Evolutionary conservation across 2,329 filamentous ascomycete genomes (phyloP).

Genomic region (Claviceps africana): DNA sequence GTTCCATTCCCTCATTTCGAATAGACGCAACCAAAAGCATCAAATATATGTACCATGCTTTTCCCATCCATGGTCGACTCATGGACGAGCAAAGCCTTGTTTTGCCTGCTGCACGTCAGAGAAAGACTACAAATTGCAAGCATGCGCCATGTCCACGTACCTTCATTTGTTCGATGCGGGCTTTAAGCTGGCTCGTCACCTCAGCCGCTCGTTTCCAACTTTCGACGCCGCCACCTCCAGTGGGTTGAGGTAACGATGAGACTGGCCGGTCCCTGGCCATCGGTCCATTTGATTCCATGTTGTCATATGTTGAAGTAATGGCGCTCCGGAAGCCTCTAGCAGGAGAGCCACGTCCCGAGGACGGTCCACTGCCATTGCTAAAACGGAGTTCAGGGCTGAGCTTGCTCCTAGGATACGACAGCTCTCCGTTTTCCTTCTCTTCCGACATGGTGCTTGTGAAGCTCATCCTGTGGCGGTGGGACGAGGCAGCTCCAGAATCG

Average conservation of each 20-base stretch:
- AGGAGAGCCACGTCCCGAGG: slow-evolving; percentile 45
- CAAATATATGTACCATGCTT: background rate
- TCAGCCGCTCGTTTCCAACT: slow-evolving; percentile 96
- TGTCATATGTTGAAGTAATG: slow-evolving; percentile 18
- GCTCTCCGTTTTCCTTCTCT: slow-evolving; percentile 61
- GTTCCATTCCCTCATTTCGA: background rate
- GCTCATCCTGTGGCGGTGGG: slow-evolving; percentile 40
- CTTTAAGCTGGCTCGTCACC: slow-evolving; percentile 93
- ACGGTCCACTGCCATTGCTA: slow-evolving; percentile 27
- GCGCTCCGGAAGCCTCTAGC: slow-evolving; percentile 38
- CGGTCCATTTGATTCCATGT: slow-evolving; percentile 15
- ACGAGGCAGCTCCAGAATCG: slow-evolving; percentile 29
- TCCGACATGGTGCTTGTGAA: slow-evolving; percentile 54
- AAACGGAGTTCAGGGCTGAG: slow-evolving; percentile 42
- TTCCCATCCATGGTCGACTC: slow-evolving; percentile 2
- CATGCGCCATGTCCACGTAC: slow-evolving; percentile 21
- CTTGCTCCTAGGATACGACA: slow-evolving; percentile 33
- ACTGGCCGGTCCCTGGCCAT: slow-evolving; percentile 19
- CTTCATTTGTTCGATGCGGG: slow-evolving; percentile 98
- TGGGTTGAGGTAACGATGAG: slow-evolving; percentile 22
- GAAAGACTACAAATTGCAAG: background rate
- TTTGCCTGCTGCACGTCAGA: slow-evolving; percentile 11
- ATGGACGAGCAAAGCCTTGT: slow-evolving; percentile 19
- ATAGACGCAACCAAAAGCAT: slow-evolving; percentile 1
- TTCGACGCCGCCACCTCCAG: slow-evolving; percentile 36